Conservation (phyloP, 139 green algal genomes). For the Chlamydomonas asymmetrica region DNA sequence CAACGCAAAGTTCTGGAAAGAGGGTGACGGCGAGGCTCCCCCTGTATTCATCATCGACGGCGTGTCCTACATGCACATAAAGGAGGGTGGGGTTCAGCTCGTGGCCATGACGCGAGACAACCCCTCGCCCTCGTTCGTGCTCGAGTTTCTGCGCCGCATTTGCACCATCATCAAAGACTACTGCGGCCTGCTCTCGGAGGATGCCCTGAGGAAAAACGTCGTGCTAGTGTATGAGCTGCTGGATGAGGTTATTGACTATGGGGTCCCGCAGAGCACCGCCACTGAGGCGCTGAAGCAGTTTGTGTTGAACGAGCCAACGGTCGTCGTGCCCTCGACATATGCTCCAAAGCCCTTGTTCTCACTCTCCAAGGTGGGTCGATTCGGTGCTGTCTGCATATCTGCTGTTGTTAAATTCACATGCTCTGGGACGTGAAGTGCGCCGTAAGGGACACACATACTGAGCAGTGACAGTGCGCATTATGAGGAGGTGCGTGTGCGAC, state of each 20-base stretch:
- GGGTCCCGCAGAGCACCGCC: slow-evolving; percentile 82
- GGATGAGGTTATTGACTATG: slow-evolving; percentile 93
- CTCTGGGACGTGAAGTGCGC: too few species aligned
- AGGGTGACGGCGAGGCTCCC: slow-evolving; percentile 75
- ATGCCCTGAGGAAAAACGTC: slow-evolving; percentile 95
- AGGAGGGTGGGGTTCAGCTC: slow-evolving; percentile 84
- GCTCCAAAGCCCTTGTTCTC: slow-evolving; percentile 21
- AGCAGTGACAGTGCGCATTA: background rate
- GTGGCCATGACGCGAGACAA: slow-evolving; percentile 91
- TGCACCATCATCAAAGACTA: slow-evolving; percentile 82
- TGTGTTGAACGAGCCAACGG: slow-evolving; percentile 88
- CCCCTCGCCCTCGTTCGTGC: slow-evolving; percentile 82
- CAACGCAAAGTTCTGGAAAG: slow-evolving; percentile 86
- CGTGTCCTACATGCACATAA: slow-evolving; percentile 93
- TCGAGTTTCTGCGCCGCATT: slow-evolving; percentile 91
- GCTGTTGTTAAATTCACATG: too few species aligned
- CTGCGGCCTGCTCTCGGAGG: slow-evolving; percentile 78
- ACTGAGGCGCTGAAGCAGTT: slow-evolving; percentile 93
- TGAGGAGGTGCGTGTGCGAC: background rate
- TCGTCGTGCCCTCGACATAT: slow-evolving; percentile 47
- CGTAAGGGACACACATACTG: slow-evolving; percentile 2
- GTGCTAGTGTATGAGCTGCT: slow-evolving; percentile 97
- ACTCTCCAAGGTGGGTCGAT: slow-evolving; percentile 26
- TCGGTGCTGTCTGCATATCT: too few species aligned
- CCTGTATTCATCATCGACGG: slow-evolving; percentile 92